phyloP scores from a whole-genome alignment of 805 yeast species.

The Lipomyces yamanashiensis region DNA sequence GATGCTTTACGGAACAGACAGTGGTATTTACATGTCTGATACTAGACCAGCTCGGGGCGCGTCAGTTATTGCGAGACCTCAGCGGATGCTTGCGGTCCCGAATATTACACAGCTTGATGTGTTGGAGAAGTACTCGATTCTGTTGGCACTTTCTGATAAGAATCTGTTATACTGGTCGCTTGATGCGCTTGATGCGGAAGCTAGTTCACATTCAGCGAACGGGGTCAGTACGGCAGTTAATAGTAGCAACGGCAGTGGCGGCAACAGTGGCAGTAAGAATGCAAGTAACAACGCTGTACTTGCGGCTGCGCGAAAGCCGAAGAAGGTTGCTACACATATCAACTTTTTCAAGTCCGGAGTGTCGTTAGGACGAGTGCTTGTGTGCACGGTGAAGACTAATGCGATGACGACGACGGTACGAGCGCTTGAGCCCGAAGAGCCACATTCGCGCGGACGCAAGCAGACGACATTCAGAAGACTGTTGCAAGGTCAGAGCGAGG shows the following conservation, averaged over 20 bases:
- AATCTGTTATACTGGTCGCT: constrained; percentile 76
- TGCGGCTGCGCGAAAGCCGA: constrained; percentile 61
- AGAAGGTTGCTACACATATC: constrained; percentile 84
- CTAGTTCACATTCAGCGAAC: constrained; percentile 3
- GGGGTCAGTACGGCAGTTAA: background rate
- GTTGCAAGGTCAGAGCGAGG: constrained; percentile 55
- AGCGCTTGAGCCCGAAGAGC: constrained; percentile 88
- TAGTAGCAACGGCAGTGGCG: background rate
- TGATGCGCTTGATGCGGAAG: constrained; percentile 56
- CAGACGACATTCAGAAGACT: constrained; percentile 49
- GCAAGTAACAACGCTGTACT: constrained; percentile 46
- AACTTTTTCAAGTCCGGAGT: constrained; percentile 91
- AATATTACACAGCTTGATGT: constrained; percentile 90
- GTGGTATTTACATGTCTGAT: constrained; percentile 85
- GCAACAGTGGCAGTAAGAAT: constrained; percentile 5
- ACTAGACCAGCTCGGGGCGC: constrained; percentile 57
- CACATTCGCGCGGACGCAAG: constrained; percentile 48
- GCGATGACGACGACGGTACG: constrained; percentile 74
- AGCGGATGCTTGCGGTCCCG: constrained; percentile 70
- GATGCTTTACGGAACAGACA: constrained; percentile 85
- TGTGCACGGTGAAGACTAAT: constrained; percentile 86
- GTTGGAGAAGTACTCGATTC: constrained; percentile 84
- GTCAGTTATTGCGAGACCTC: constrained; percentile 52
- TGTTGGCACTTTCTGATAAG: constrained; percentile 82
- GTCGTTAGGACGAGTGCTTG: constrained; percentile 83